phyloP scores from a whole-genome alignment of 805 yeast species.

The Nakazawaea laoshanensis region DNA sequence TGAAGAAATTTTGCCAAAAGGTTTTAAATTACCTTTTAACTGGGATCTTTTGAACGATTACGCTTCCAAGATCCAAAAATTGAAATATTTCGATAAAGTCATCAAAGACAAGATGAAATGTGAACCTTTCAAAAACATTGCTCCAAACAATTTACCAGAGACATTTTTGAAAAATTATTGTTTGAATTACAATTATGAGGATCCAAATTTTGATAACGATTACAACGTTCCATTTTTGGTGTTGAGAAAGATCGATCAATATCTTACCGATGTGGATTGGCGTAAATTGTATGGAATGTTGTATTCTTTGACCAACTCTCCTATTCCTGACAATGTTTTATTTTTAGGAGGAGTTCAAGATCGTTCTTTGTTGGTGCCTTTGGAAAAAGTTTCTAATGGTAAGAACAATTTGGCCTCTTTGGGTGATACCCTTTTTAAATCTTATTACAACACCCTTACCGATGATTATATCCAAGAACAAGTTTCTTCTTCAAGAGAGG shows the following conservation, averaged over 20 bases:
- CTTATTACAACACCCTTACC: conserved; percentile 5
- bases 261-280: conserved; percentile 9
- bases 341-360: conserved; percentile 10
- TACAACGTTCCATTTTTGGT: conserved; percentile 10
- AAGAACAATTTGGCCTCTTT: conserved; percentile 7
- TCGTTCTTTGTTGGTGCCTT: conserved; percentile 7
- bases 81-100: conserved; percentile 9
- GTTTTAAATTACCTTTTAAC: conserved; percentile 11
- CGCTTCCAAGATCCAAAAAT: conserved; percentile 8
- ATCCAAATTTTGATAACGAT: conserved; percentile 9
- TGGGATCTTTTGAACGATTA: conserved; percentile 9
- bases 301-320: conserved; percentile 6
- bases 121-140: conserved; percentile 7
- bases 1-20: conserved; percentile 4
- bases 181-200: conserved; percentile 7
- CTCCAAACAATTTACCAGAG: conserved; percentile 7
- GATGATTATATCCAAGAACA: conserved; percentile 5
- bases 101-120: conserved; percentile 7
- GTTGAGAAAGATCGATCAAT: conserved; percentile 10
- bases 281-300: conserved; percentile 10
- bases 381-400: conserved; percentile 11
- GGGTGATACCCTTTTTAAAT: conserved; percentile 1
- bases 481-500: background rate
- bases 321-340: conserved; percentile 11
- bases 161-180: conserved; percentile 8